These are phyloP conservation scores for Mycena pura DNA, from an alignment of 768 basidiomycete genomes.

Conservation along the genomic window DNA sequence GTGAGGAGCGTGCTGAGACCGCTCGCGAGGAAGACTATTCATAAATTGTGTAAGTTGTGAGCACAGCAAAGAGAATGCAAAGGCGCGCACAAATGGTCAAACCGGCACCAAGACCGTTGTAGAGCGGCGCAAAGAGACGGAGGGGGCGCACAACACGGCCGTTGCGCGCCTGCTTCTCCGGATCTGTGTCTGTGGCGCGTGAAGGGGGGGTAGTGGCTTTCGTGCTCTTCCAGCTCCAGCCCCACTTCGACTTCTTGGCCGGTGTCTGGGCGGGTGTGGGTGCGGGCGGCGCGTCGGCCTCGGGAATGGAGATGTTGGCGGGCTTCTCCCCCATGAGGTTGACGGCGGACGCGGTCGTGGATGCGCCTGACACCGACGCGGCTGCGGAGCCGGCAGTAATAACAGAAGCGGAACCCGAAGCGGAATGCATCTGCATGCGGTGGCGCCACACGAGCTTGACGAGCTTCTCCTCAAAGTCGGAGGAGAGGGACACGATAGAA, in stretches of 20 bases:
- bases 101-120: conserved; percentile 72
- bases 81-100: conserved; percentile 65
- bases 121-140: conserved; percentile 74
- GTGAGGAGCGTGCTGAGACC: conserved; percentile 65
- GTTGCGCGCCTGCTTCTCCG: conserved; percentile 53
- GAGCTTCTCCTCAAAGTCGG: conserved; percentile 74
- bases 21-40: conserved; percentile 70
- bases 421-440: too few relatives aligned
- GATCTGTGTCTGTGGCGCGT: too few relatives aligned
- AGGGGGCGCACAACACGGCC: conserved; percentile 50
- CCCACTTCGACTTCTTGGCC: conserved; percentile 35
- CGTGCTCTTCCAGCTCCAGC: conserved; percentile 57
- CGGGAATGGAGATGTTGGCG: conserved; percentile 23
- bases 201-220: conserved; percentile 39
- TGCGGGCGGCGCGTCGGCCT: conserved; percentile 35
- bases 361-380: conserved; percentile 50
- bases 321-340: conserved; percentile 51
- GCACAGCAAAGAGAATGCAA: conserved; percentile 2
- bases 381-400: conserved; percentile 36
- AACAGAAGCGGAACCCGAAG: conserved; percentile 42
- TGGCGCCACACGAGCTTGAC: conserved; percentile 63
- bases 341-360: conserved; percentile 58
- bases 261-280: not conserved
- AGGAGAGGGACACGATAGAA: conserved; percentile 73
- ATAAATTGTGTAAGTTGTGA: not conserved